Base-by-base conservation (phyloP, 2,329 filamentous ascomycete genomes). In the Bimuria novae-zelandiae region DNA sequence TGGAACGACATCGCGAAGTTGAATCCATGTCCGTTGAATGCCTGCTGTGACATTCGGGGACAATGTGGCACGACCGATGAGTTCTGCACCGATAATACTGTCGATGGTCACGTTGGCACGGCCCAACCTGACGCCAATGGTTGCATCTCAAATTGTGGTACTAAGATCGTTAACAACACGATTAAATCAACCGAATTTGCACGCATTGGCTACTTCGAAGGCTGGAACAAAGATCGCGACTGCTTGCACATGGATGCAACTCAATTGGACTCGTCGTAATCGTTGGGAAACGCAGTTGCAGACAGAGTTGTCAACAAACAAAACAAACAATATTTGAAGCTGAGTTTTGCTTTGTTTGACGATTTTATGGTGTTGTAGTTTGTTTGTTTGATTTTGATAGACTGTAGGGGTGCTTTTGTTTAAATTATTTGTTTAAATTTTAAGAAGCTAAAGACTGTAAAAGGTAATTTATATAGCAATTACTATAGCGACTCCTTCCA, bases 201-300 rank as follows among this genome's bases (percentile, higher is more conserved):
- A 33, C 33, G 39, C 22, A 36, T 55, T 19, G 54, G 51, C 5
- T 57, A 57, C 29, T 57, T 49, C 32, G 51, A 54, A 17, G 36
- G 42, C 2, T 57, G 48, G 47, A 57, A 57, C 27, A 12, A 25
- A 4, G 25, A 49, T 25, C 46, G 55, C 8, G 25, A 39, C 10
- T 57, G 55, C 29, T 37, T 57, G 23, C 23, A 49, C 37, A 54
- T 57, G 51, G n/a, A n/a, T n/a, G n/a, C n/a, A n/a, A n/a, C n/a
- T n/a, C n/a, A n/a, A n/a, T n/a, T n/a, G n/a, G n/a, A n/a, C n/a
- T n/a, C n/a, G n/a, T n/a, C n/a, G n/a, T n/a, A n/a, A n/a, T n/a
- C n/a, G n/a, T n/a, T n/a, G n/a, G n/a, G n/a, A n/a, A n/a, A n/a
- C n/a, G n/a, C n/a, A n/a, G n/a, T n/a, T n/a, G n/a, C n/a, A n/a